Percentiles rank a stretch among this genome's conserved stretches.
Evolutionary conservation across 2,329 filamentous ascomycete genomes (phyloP).

Genomic region (Exophiala oligosperma): DNA sequence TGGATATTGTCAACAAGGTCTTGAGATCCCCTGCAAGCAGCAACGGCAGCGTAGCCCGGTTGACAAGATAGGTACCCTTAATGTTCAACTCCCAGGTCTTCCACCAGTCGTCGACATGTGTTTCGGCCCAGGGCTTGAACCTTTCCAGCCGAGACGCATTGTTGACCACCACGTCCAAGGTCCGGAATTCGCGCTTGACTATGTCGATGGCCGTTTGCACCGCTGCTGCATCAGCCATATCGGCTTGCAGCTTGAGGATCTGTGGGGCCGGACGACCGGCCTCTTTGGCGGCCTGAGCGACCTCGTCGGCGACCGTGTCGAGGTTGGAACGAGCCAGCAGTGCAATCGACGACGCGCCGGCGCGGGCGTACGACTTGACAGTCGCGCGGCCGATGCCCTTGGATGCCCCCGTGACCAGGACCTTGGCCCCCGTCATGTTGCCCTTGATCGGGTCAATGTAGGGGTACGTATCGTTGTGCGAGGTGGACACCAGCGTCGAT

Average conservation of each 20-base stretch:
- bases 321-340: conserved; percentile 30
- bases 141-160: conserved; percentile 32
- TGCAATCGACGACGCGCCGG: conserved; percentile 40
- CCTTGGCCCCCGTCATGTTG: conserved; percentile 31
- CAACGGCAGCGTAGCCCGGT: conserved; percentile 32
- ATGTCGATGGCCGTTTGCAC: conserved; percentile 32
- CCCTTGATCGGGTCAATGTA: conserved; percentile 43
- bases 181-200: conserved; percentile 32
- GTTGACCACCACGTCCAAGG: conserved; percentile 37
- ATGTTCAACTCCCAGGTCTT: conserved; percentile 26
- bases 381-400: conserved; percentile 39
- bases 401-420: conserved; percentile 39
- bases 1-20: conserved; percentile 40
- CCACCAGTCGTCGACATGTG: conserved; percentile 25
- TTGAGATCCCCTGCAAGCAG: conserved; percentile 30
- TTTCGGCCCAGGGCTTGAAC: conserved; percentile 15
- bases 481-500: background rate
- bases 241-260: conserved; percentile 33
- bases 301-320: conserved; percentile 16
- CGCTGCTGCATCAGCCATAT: conserved; percentile 32
- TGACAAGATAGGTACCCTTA: conserved; percentile 16
- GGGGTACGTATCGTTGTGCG: conserved; percentile 54
- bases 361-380: conserved; percentile 32
- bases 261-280: conserved; percentile 32
- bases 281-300: conserved; percentile 28